Conservation (phyloP, 441 rosid genomes). For the California macrophylla region DNA sequence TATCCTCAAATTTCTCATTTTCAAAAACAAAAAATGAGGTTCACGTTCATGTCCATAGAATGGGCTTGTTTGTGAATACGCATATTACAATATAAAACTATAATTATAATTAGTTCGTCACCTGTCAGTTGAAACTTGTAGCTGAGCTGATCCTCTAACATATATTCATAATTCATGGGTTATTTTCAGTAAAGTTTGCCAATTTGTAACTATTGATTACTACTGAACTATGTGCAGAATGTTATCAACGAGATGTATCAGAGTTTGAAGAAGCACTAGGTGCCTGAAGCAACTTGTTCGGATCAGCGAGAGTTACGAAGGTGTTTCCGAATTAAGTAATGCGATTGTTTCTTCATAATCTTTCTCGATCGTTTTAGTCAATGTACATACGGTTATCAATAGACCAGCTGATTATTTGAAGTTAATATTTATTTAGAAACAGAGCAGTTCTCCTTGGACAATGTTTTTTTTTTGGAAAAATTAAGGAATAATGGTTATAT, state of each 20-base stretch:
- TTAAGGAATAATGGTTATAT: not conserved
- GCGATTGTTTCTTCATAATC: not conserved
- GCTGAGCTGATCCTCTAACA: no score
- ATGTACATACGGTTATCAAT: constrained; percentile 19
- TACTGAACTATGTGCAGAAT: constrained; percentile 29
- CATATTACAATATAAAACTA: no score
- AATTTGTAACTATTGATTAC: not conserved
- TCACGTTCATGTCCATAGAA: no score
- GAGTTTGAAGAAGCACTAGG: constrained; percentile 34
- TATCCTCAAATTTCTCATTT: no score
- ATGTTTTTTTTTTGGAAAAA: not conserved
- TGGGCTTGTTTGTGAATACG: no score
- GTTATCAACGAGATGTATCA: constrained; percentile 66
- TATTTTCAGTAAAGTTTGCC: not conserved
- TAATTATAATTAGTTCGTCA: no score
- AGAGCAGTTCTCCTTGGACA: not conserved
- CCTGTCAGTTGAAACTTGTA: no score
- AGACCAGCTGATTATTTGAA: not conserved
- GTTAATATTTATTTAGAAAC: not conserved
- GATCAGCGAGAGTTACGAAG: not conserved
- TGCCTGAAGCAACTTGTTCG: constrained; percentile 14
- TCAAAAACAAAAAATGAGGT: no score
- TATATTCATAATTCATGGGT: not conserved
- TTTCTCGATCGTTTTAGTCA: not conserved
- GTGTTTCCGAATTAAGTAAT: not conserved